phyloP scores from a whole-genome alignment of 1,284 basidiomycete species.

The Ceratobasidium sp. region DNA sequence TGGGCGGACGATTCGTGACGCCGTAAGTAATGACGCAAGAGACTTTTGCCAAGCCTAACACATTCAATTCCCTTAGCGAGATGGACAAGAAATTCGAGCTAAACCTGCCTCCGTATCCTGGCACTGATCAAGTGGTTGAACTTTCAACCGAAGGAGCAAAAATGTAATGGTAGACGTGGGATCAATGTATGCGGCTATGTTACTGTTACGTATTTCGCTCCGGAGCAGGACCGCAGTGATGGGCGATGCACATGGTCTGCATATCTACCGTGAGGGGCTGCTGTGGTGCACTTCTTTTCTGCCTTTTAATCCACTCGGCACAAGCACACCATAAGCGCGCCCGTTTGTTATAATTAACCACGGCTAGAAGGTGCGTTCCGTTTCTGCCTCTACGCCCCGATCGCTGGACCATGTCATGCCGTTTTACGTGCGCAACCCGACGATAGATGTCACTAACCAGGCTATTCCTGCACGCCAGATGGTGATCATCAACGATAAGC shows the following conservation, averaged over 20 bases:
- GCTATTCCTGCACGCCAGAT: slow-evolving; percentile 28
- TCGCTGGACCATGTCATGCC: neutral
- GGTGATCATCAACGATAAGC: slow-evolving; percentile 28
- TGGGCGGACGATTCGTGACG: slow-evolving; percentile 91
- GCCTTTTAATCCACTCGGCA: neutral
- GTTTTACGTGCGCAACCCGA: slow-evolving; percentile 29
- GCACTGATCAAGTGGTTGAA: slow-evolving; percentile 82
- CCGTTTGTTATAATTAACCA: neutral
- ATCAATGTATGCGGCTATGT: slow-evolving; percentile 29
- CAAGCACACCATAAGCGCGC: neutral
- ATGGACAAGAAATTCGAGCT: slow-evolving; percentile 77
- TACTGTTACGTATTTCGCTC: neutral
- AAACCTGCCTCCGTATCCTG: slow-evolving; percentile 79
- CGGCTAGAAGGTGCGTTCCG: neutral
- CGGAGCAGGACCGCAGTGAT: slow-evolving; percentile 20
- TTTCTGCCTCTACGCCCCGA: neutral
- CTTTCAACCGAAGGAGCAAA: slow-evolving; percentile 44
- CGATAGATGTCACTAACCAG: neutral
- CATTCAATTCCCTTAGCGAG: slow-evolving; percentile 54
- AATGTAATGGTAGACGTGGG: neutral
- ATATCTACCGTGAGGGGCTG: slow-evolving; percentile 27
- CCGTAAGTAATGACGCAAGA: slow-evolving; percentile 60
- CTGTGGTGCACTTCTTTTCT: neutral
- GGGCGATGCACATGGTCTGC: slow-evolving; percentile 33
- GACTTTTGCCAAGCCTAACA: neutral